Evolutionary conservation across 257 asterid genomes (phyloP).

Genomic region (Primulina tabacum): DNA sequence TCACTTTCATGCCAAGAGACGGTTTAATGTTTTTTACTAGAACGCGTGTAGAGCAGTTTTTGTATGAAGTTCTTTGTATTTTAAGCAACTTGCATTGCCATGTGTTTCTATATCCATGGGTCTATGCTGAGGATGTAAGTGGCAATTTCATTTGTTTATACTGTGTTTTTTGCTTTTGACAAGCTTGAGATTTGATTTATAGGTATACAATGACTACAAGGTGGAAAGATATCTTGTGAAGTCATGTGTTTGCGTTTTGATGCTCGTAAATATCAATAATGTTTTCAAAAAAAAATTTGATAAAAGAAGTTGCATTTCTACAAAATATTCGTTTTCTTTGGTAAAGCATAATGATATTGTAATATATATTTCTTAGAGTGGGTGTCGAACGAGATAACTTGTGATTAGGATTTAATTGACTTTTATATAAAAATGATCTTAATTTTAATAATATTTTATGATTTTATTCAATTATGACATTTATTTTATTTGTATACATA

Average conservation of each 20-base stretch:
- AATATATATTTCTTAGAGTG: too few relatives aligned
- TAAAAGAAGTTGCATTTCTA: too few relatives aligned
- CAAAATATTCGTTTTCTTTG: too few relatives aligned
- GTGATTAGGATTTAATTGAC: too few relatives aligned
- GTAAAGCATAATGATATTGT: too few relatives aligned
- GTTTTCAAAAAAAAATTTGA: too few relatives aligned
- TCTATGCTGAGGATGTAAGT: constrained; percentile 33
- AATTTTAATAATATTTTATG: too few relatives aligned
- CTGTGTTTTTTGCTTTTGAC: constrained; percentile 11
- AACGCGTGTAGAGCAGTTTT: constrained; percentile 27
- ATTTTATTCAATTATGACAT: too few relatives aligned
- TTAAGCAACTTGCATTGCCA: constrained; percentile 24
- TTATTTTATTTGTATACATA: too few relatives aligned
- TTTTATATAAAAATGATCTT: too few relatives aligned
- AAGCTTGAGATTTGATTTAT: background rate
- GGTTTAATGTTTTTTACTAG: constrained; percentile 24
- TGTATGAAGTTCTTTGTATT: constrained; percentile 25
- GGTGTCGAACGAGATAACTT: too few relatives aligned
- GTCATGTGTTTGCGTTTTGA: background rate
- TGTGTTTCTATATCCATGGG: constrained; percentile 23
- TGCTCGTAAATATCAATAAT: too few relatives aligned
- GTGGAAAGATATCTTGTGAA: background rate
- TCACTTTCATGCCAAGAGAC: constrained; percentile 26
- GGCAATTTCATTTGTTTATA: constrained; percentile 16
- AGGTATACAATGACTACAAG: background rate